phyloP scores from a whole-genome alignment of 2,329 filamentous ascomycete genomes.

The Fonsecaea multimorphosa region DNA sequence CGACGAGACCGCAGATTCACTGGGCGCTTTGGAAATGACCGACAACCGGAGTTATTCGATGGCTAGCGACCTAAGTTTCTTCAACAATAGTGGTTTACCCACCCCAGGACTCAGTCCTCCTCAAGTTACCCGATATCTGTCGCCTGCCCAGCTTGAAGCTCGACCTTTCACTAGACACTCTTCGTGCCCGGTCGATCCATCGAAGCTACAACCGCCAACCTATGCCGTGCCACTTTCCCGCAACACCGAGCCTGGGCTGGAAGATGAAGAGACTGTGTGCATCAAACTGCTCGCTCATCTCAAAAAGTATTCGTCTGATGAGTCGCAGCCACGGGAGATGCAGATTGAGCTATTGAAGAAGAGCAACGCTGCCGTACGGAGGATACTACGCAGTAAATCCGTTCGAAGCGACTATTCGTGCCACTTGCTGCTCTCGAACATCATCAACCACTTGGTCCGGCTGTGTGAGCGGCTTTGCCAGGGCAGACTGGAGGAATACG shows the following conservation, averaged over 20 bases:
- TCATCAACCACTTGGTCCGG: constrained; percentile 33
- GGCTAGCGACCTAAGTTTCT: constrained; percentile 32
- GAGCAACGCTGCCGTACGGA: constrained; percentile 35
- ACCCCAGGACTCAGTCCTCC: constrained; percentile 38
- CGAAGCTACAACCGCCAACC: constrained; percentile 18
- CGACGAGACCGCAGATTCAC: constrained; percentile 31
- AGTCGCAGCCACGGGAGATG: constrained; percentile 24
- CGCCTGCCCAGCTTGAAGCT: constrained; percentile 33
- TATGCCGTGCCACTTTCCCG: constrained; percentile 7
- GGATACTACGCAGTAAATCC: constrained; percentile 32
- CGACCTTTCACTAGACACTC: constrained; percentile 28
- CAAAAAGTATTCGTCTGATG: constrained; percentile 33
- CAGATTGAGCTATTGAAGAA: constrained; percentile 36
- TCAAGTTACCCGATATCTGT: constrained; percentile 34
- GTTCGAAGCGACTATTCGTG: constrained; percentile 38
- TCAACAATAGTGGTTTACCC: constrained; percentile 34
- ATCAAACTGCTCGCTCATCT: constrained; percentile 39
- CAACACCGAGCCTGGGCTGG: constrained; percentile 6
- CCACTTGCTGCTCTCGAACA: constrained; percentile 38
- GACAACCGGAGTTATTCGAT: constrained; percentile 34
- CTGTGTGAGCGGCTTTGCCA: constrained; percentile 35
- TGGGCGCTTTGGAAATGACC: constrained; percentile 34
- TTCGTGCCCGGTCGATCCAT: constrained; percentile 17
- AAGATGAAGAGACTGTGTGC: constrained; percentile 39
- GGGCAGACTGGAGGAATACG: constrained; percentile 11